Percentiles rank a stretch among this genome's conserved stretches.
These are phyloP conservation scores for Backusella liffmaniae DNA, from an alignment of 192 early-diverging fungal genomes.

Conservation along the genomic window DNA sequence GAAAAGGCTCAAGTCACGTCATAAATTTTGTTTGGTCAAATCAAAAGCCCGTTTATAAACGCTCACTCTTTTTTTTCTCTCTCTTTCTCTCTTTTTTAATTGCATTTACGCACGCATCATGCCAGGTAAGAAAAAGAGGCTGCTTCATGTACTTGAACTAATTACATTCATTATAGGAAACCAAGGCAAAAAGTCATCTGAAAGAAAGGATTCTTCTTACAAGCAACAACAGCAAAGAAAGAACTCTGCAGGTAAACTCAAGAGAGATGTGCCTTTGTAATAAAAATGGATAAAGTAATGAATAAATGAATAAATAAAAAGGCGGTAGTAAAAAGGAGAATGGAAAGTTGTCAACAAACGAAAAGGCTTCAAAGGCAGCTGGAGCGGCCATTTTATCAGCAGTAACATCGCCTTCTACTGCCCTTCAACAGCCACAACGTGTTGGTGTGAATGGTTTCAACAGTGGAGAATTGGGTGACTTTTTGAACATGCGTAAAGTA, in stretches of 20 bases:
- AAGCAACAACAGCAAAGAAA: slow-evolving; percentile 11
- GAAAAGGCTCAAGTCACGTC: background rate
- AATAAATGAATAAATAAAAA: background rate
- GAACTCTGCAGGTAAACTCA: slow-evolving; percentile 11
- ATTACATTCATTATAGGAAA: background rate
- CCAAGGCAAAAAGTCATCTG: slow-evolving; percentile 4
- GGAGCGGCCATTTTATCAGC: slow-evolving; percentile 19
- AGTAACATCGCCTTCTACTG: slow-evolving; percentile 6
- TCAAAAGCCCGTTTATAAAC: background rate
- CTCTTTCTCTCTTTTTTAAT: background rate
- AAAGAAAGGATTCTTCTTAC: background rate
- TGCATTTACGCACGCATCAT: background rate
- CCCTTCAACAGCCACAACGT: slow-evolving; percentile 7
- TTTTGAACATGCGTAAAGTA: slow-evolving; percentile 16
- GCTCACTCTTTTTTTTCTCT: background rate
- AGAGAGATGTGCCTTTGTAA: background rate
- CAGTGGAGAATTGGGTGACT: background rate
- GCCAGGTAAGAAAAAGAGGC: background rate
- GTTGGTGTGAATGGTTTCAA: slow-evolving; percentile 1
- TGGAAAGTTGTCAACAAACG: background rate
- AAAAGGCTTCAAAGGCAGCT: slow-evolving; percentile 2
- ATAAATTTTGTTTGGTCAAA: background rate
- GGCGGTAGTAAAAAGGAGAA: slow-evolving; percentile 1
- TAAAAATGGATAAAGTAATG: background rate
- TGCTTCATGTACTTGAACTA: too few species aligned